Percentiles rank a stretch among this genome's conserved stretches.
These are phyloP conservation scores for Metschnikowia vanudenii DNA, from an alignment of 805 yeast species.

Conservation along the genomic window DNA sequence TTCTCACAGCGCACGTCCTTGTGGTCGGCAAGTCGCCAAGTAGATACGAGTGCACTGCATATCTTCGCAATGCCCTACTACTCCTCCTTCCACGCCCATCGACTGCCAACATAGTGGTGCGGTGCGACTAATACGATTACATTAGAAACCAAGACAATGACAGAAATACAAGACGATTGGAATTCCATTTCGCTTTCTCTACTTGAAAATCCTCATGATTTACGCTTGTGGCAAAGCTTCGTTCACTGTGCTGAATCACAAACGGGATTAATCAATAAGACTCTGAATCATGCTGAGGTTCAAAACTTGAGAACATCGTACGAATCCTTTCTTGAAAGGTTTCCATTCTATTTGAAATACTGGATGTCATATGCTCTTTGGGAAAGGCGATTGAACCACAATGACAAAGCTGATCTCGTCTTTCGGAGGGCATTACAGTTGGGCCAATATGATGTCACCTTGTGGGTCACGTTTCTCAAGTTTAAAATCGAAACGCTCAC, in stretches of 20 bases:
- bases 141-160: not conserved
- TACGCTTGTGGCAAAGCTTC: conserved; percentile 38
- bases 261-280: conserved; percentile 32
- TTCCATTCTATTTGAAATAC: conserved; percentile 51
- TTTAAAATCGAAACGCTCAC: conserved; percentile 37
- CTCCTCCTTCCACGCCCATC: not conserved
- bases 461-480: conserved; percentile 52
- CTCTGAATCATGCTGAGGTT: conserved; percentile 29
- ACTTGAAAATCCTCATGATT: conserved; percentile 34
- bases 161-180: conserved; percentile 11
- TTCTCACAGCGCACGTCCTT: too few relatives aligned
- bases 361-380: conserved; percentile 57
- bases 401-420: conserved; percentile 34
- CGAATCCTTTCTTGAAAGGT: conserved; percentile 43
- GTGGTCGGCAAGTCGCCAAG: not conserved
- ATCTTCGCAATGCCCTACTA: not conserved
- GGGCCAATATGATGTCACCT: conserved; percentile 44
- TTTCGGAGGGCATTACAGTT: conserved; percentile 26
- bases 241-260: conserved; percentile 31
- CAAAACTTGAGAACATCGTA: conserved; percentile 39
- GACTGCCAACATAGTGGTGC: not conserved
- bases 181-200: conserved; percentile 27
- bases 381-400: conserved; percentile 46
- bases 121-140: not conserved
- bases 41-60: conserved; percentile 1